Conservation (phyloP, 257 asterid species). For the Mitragyna speciosa region DNA sequence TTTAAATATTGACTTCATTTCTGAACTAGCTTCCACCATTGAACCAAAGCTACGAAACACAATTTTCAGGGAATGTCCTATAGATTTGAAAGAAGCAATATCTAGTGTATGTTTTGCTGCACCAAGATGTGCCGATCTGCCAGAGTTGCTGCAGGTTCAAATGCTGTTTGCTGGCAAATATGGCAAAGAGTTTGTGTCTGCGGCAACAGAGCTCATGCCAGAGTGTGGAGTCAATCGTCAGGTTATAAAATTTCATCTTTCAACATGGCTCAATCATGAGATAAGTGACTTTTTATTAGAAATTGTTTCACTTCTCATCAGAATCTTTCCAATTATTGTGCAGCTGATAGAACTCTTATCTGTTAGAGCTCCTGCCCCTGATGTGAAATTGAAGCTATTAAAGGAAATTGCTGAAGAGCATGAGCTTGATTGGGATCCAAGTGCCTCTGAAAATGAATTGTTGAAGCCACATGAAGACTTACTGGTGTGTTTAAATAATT, state of each 20-base stretch:
- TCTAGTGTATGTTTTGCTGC: conserved; percentile 97
- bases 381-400: conserved; percentile 76
- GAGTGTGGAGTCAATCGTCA: conserved; percentile 98
- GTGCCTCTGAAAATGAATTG: conserved; percentile 66
- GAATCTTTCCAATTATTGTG: conserved; percentile 3
- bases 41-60: conserved; percentile 7
- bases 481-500: conserved; percentile 46
- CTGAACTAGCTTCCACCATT: not conserved
- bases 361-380: conserved; percentile 90
- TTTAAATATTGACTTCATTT: not conserved
- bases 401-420: conserved; percentile 95
- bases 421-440: conserved; percentile 91
- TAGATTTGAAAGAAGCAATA: conserved; percentile 96
- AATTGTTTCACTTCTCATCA: conserved; percentile 4
- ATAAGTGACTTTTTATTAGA: not conserved
- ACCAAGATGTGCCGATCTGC: conserved; percentile 95
- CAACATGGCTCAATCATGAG: not conserved
- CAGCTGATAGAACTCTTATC: conserved; percentile 88
- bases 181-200: conserved; percentile 77
- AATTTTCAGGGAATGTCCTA: conserved; percentile 82
- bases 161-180: conserved; percentile 77
- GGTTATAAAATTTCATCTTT: conserved; percentile 41
- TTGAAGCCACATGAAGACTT: conserved; percentile 85
- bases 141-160: conserved; percentile 79
- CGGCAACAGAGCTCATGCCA: conserved; percentile 95